phyloP scores from a whole-genome alignment of 306 rosid species.

The Sphenostylis stenocarpa region DNA sequence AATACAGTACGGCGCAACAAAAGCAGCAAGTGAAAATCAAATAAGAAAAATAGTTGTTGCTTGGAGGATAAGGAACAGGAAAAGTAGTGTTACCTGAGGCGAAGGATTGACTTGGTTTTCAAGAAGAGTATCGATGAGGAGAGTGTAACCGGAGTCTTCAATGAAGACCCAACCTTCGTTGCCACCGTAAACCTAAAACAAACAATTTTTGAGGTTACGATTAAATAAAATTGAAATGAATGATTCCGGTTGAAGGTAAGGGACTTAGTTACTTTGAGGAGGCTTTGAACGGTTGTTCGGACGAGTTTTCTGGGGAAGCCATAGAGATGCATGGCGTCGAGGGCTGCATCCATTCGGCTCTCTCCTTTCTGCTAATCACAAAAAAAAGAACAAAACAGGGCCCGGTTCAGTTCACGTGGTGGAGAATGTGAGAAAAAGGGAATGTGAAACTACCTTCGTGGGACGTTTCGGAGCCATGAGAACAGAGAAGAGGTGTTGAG shows the following conservation, averaged over 20 bases:
- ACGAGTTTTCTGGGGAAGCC: conserved; percentile 42
- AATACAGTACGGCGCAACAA: not conserved
- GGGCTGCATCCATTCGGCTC: conserved; percentile 59
- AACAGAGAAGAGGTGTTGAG: not conserved
- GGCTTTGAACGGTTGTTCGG: conserved; percentile 34
- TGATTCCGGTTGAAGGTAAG: not conserved
- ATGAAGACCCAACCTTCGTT: conserved; percentile 54
- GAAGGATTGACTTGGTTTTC: conserved; percentile 18
- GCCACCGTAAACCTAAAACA: conserved; percentile 50
- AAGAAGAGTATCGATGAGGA: conserved; percentile 48
- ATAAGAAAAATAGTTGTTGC: not conserved
- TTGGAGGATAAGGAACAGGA: not conserved
- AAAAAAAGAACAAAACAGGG: not conserved
- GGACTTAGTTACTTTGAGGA: conserved; percentile 31
- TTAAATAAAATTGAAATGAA: not conserved
- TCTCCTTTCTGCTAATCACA: conserved; percentile 10
- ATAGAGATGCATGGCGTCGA: conserved; percentile 49
- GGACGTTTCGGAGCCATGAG: not conserved
- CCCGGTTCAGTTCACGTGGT: not conserved
- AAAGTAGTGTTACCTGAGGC: not conserved
- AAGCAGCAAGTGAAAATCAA: not conserved
- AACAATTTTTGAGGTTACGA: not conserved
- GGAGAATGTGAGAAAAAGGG: not conserved
- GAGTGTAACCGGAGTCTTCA: conserved; percentile 48
- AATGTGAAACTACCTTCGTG: not conserved